phyloP scores from a whole-genome alignment of 2,329 filamentous ascomycete genomes.

The Rhinocladiella mackenziei region DNA sequence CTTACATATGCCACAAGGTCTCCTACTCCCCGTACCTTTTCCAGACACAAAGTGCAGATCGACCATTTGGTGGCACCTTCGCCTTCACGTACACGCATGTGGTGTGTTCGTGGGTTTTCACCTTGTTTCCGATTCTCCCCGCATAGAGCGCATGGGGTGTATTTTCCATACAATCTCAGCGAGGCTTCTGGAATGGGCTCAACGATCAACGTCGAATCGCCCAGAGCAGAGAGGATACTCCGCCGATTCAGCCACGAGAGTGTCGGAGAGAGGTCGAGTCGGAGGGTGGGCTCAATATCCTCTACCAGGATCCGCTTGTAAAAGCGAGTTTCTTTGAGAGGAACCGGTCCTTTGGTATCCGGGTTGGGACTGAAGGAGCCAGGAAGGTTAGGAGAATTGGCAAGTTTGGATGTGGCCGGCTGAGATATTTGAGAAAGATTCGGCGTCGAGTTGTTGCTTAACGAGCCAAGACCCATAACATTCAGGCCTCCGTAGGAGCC shows the following conservation, averaged over 20 bases:
- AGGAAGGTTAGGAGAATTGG: slow-evolving; percentile 51
- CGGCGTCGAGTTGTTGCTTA: slow-evolving; percentile 36
- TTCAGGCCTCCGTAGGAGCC: slow-evolving; percentile 65
- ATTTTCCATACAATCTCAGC: slow-evolving; percentile 37
- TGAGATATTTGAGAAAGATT: slow-evolving; percentile 58
- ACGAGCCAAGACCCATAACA: slow-evolving; percentile 51
- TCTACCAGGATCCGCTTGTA: slow-evolving; percentile 86
- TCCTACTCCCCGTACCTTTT: slow-evolving; percentile 78
- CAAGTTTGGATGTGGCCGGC: slow-evolving; percentile 57
- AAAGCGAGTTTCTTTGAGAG: slow-evolving; percentile 85
- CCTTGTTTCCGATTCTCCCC: slow-evolving; percentile 73
- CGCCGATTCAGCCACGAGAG: slow-evolving; percentile 90
- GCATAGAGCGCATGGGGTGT: slow-evolving; percentile 76
- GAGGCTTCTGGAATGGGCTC: slow-evolving; percentile 70
- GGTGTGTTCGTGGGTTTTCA: slow-evolving; percentile 71
- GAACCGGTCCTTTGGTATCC: slow-evolving; percentile 36
- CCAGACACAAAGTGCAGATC: slow-evolving; percentile 82
- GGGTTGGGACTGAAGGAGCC: slow-evolving; percentile 41
- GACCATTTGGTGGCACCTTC: slow-evolving; percentile 86
- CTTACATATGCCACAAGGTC: slow-evolving; percentile 89
- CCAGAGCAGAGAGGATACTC: slow-evolving; percentile 75
- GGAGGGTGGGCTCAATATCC: slow-evolving; percentile 89
- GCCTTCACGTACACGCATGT: slow-evolving; percentile 82
- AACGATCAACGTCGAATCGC: slow-evolving; percentile 79
- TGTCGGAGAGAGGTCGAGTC: slow-evolving; percentile 82